Base-by-base conservation (phyloP, 2,329 filamentous ascomycete genomes). In the Stachybotrys echinatus region DNA sequence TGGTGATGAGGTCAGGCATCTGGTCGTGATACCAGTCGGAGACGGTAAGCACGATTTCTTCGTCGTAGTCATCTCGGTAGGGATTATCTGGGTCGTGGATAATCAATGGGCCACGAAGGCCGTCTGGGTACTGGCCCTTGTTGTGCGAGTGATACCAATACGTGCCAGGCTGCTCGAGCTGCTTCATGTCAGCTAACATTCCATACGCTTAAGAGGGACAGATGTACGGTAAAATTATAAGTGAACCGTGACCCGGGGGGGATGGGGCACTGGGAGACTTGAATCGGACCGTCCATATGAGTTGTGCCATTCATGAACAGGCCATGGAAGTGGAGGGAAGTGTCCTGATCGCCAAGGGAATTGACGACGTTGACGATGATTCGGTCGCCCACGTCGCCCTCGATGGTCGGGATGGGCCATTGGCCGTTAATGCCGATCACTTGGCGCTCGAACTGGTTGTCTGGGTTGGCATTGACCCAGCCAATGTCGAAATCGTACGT, bases 101-200 rank as follows among this genome's bases (percentile, higher is more conserved):
- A 50, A 88, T 76, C 22, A 88, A 66, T 2, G 84, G 75, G 0
- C 80, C 84, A 19, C 85, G 74, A 5, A 88, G 72, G 4, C 86
- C 86, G 61, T 89, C 86, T 0, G 85, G 84, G 53, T 89, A 89
- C 61, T 88, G 85, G 19, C 78, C 83, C 52, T 76, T 74, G 10
- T 76, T 75, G 59, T 89, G 86, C 2, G 83, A 87, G 61, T 89
- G 86, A 57, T 91, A 92, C 88, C 87, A 91, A 65, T 89, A 91
- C 1, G 86, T 88, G 23, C 87, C 88, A 0, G 84, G 76, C 69
- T 89, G 85, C 45, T 81, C 61, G 49, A 77, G 65, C 85, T 77
- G 22, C 20, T 19, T 6, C 7, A 23, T 14, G 6, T 5, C 12
- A 6, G n/a, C 12, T 18, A 14, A 45, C 20, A 21, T 4, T n/a